Base-by-base conservation (phyloP, 352 stramenopile species). In the Globisporangium megalacanthum region DNA sequence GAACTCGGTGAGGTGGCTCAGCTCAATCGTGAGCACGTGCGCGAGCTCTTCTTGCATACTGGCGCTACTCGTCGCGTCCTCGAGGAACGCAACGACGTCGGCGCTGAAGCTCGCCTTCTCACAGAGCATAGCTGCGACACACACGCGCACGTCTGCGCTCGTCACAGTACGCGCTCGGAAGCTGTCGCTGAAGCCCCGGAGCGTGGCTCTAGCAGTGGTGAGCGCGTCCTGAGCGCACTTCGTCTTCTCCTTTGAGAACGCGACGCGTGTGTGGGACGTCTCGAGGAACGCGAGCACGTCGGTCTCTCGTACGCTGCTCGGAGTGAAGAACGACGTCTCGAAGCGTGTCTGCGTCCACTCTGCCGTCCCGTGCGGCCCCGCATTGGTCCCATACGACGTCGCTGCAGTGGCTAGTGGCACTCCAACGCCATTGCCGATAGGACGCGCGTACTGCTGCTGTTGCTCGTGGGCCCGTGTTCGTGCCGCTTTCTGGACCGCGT, bases 1-100 rank as follows among this genome's bases (percentile, higher is more conserved):
- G 62, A 75, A 82, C 33, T 79, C 73, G 4, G 37, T 49, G 39
- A 77, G 37, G 49, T 82, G 79, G 56, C 67, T 72, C 29, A 82
- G 29, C 52, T 82, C 62, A 39, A 82, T 82, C 14, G 70, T 82
- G 20, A 82, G 59, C 25, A 82, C 73, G 29, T 79, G 60, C 0
- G 70, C 64, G 31, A 79, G 63, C 57, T 82, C 70, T 22, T 65
- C 59, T 31, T 77, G 65, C 45, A 75, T 72, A 37, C 64, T 36
- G 6, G 58, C 48, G 57, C 70, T 77, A 41, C 63, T 41, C 33
- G 65, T 55, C 19, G 69, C 68, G 52, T 79, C 68, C 14, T 45
- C 56, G 22, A 82, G 68, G 45, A 82, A 65, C 22, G 53, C 52
- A 22, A 67, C 68, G 15, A 82, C 61, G 33, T 75, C 68, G 36